Evolutionary conservation across 1,284 basidiomycete genomes (phyloP).

Genomic region (Naganishia sp.): DNA sequence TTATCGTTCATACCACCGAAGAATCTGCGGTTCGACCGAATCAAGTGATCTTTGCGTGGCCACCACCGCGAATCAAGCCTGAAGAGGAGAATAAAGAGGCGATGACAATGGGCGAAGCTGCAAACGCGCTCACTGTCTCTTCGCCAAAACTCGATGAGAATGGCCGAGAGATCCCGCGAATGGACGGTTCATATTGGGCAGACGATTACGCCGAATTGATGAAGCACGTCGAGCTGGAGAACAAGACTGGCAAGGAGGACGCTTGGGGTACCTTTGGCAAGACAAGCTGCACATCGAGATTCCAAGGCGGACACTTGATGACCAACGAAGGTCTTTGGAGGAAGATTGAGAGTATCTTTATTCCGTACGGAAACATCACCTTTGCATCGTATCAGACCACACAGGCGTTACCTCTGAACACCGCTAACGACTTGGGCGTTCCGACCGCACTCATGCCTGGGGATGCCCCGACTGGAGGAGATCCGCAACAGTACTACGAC

Average conservation of each 20-base stretch:
- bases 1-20: slow-evolving; percentile 49
- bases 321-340: slow-evolving; percentile 60
- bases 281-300: slow-evolving; percentile 90
- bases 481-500: slow-evolving; percentile 22
- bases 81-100: slow-evolving; percentile 21
- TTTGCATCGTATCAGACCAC: slow-evolving; percentile 56
- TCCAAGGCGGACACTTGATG: slow-evolving; percentile 74
- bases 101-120: slow-evolving; percentile 4
- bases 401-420: slow-evolving; percentile 58
- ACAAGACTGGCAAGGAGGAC: slow-evolving; percentile 61
- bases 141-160: slow-evolving; percentile 31
- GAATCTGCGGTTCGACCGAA: slow-evolving; percentile 37
- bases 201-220: slow-evolving; percentile 80
- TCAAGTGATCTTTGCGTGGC: slow-evolving; percentile 78
- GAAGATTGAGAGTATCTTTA: slow-evolving; percentile 84
- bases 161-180: slow-evolving; percentile 33
- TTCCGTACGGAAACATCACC: slow-evolving; percentile 77
- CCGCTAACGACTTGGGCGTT: slow-evolving; percentile 11
- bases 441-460: slow-evolving; percentile 15
- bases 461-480: slow-evolving; percentile 4
- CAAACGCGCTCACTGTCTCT: slow-evolving; percentile 32
- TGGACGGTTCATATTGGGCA: slow-evolving; percentile 67
- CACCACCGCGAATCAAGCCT: slow-evolving; percentile 57
- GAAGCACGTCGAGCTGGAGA: slow-evolving; percentile 64
- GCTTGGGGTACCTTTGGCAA: slow-evolving; percentile 44